Evolutionary conservation across 352 stramenopile genomes (phyloP).

Genomic region (Phytophthora rubi): DNA sequence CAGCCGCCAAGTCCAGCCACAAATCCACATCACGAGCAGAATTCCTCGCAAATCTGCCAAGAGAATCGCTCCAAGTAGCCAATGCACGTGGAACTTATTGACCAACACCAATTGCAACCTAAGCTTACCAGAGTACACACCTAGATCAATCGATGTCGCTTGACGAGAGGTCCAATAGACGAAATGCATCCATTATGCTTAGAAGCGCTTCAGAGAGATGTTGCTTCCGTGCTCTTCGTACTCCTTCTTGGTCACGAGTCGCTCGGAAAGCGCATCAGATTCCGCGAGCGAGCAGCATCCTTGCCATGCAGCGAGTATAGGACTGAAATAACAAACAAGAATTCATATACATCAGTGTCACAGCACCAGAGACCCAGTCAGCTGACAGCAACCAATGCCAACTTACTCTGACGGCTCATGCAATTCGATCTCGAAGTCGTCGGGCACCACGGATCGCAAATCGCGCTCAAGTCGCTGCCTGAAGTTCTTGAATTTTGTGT

Average conservation of each 20-base stretch:
- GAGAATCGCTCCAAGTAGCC: no score
- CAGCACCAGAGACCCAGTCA: background rate
- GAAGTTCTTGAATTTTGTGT: conserved; percentile 89
- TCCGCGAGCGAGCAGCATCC: conserved; percentile 58
- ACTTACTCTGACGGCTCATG: conserved; percentile 62
- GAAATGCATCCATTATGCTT: conserved; percentile 1
- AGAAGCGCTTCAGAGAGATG: conserved; percentile 55
- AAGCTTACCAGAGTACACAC: no score
- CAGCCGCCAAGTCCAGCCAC: no score
- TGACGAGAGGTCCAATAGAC: background rate
- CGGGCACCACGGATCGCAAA: conserved; percentile 60
- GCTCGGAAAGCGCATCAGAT: conserved; percentile 30
- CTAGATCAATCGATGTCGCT: background rate
- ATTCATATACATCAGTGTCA: conserved; percentile 1
- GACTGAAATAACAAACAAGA: conserved; percentile 37
- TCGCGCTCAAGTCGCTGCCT: conserved; percentile 70
- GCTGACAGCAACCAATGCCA: conserved; percentile 1
- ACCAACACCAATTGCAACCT: background rate
- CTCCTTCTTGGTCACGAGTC: conserved; percentile 69
- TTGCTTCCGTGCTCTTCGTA: conserved; percentile 83
- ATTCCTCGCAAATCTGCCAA: no score
- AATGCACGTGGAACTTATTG: no score
- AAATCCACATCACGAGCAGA: no score
- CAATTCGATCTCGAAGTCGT: conserved; percentile 56
- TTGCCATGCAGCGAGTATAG: conserved; percentile 61